These are phyloP conservation scores for Clavulina sp. DNA, from an alignment of 768 basidiomycete species.

Conservation along the genomic window DNA sequence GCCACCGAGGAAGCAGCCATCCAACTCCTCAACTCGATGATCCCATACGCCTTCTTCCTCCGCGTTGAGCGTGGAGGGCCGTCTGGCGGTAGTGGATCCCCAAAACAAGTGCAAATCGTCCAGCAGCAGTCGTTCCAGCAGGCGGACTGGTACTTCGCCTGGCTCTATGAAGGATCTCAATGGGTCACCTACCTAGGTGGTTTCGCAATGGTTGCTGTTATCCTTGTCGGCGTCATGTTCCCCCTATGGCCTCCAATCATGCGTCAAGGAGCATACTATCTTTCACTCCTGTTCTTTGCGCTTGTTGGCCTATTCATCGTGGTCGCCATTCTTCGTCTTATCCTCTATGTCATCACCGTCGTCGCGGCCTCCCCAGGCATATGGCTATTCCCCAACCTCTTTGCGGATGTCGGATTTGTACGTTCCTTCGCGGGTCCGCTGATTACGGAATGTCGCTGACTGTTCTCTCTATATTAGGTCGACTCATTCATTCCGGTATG, in stretches of 20 bases:
- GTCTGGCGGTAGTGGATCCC: conserved; percentile 48
- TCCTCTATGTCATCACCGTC: conserved; percentile 88
- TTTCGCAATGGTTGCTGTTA: conserved; percentile 75
- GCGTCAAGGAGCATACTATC: conserved; percentile 89
- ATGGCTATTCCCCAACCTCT: conserved; percentile 97
- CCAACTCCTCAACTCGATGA: conserved; percentile 44
- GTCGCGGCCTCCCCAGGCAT: conserved; percentile 78
- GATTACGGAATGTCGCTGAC: conserved; percentile 2
- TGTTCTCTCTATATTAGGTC: conserved; percentile 34
- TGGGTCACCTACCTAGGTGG: conserved; percentile 87
- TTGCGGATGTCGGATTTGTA: conserved; percentile 97
- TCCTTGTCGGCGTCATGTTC: conserved; percentile 98
- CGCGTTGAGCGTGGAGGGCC: conserved; percentile 67
- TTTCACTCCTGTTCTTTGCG: conserved; percentile 74
- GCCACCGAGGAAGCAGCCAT: conserved; percentile 61
- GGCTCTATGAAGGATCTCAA: conserved; percentile 93
- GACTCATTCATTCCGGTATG: conserved; percentile 94
- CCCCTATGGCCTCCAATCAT: conserved; percentile 92
- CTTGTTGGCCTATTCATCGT: conserved; percentile 82
- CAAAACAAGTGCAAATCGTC: conserved; percentile 64
- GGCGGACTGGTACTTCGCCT: conserved; percentile 78
- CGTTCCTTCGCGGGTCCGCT: conserved; percentile 21
- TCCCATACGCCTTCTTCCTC: conserved; percentile 82
- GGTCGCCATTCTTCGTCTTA: conserved; percentile 74
- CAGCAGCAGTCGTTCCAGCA: conserved; percentile 57